These are phyloP conservation scores for Thecamonas trahens DNA, from an alignment of 78 protist species.

Conservation along the genomic window DNA sequence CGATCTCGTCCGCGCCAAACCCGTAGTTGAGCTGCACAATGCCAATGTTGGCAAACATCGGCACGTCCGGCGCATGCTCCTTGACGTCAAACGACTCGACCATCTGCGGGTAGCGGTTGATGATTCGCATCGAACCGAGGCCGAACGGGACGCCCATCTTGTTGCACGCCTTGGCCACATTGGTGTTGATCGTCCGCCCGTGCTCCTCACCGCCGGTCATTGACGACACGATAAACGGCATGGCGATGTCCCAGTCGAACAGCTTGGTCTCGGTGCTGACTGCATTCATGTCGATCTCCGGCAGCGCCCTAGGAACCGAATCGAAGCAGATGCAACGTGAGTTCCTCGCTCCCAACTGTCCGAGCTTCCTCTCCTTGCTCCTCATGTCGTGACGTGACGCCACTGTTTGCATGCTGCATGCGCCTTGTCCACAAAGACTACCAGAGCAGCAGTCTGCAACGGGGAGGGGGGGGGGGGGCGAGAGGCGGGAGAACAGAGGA, in stretches of 20 bases:
- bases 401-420: too few relatives aligned
- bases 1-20: neutral
- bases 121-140: constrained; percentile 8
- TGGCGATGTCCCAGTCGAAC: neutral
- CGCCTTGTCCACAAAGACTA: neutral
- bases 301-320: too few relatives aligned
- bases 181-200: constrained; percentile 5
- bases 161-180: constrained; percentile 7
- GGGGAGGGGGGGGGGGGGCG: too few relatives aligned
- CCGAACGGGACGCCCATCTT: constrained; percentile 1
- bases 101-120: constrained; percentile 13
- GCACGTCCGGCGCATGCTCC: neutral
- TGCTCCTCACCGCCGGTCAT: constrained; percentile 18
- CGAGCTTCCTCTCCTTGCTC: too few relatives aligned
- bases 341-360: too few relatives aligned
- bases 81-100: constrained; percentile 17
- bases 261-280: neutral
- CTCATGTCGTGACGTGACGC: too few relatives aligned
- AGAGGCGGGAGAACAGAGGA: too few relatives aligned
- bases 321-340: too few relatives aligned
- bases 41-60: constrained; percentile 16
- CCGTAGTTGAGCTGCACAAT: constrained; percentile 17
- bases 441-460: neutral
- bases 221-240: neutral
- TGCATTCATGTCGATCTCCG: neutral